Base-by-base conservation (phyloP, 352 stramenopile genomes). In the Globisporangium barbulae region DNA sequence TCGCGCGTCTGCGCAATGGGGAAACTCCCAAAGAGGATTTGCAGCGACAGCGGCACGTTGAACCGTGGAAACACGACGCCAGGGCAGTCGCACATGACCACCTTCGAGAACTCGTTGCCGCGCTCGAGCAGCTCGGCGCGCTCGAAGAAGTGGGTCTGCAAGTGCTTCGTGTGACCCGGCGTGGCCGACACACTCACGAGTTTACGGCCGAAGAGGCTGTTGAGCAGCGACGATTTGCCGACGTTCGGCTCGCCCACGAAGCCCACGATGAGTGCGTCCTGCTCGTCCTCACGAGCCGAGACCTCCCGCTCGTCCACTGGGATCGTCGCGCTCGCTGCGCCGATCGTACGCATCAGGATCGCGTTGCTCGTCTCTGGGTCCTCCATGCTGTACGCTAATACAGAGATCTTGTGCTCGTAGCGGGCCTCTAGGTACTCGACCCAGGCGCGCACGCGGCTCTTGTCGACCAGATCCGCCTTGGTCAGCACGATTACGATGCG, bases 171-270 rank as follows among this genome's bases (percentile, higher is more conserved):
- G 62, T 90, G 84, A 0, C 86, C 86, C 0, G 86, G 84, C 0
- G 85, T 93, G 28, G 84, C 73, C 19, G 86, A 93, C 9, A 93
- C 85, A 52, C 83, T 91, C 42, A 92, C 84, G 37, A 93, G 76
- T 59, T 93, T 95, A 59, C 80, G 77, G 6, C 70, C 79, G 47
- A 92, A 90, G 35, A 95, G 71, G 42, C 70, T 84, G 66, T 98
- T 98, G 72, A 99, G 97, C 25, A 99, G 70, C 28, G 90, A 98
- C 63, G 78, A 96, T 74, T 99, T 99, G 54, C 85, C 85, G 33
- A 94, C 85, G 61, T 99, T 99, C 5, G 97, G 97, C 74, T 99
- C 99, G n/a, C 97, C 97, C 45, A 99, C 93, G 45, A 99, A 91
- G 10, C 85, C 85, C 19, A 98, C 94, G 5, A 98, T 97, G 28